These are phyloP conservation scores for Dillenia turbinata DNA, from an alignment of 164 flowering plant species.

Conservation along the genomic window DNA sequence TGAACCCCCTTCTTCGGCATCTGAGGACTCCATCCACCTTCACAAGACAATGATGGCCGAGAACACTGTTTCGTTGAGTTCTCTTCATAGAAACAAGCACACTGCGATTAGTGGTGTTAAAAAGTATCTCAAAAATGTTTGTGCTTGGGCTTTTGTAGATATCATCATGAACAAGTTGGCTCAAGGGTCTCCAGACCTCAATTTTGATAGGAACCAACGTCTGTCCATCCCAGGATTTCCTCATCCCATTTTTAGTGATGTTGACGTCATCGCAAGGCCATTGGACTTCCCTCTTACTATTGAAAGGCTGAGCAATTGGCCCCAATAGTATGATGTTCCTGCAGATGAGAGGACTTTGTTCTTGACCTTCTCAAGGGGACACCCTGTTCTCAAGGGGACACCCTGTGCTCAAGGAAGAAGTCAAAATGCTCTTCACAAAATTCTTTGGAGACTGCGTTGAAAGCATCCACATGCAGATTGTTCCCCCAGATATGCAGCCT, in stretches of 20 bases:
- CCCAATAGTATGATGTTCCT: background rate
- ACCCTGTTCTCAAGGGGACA: too few species aligned
- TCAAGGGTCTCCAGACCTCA: background rate
- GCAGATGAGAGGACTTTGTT: slow-evolving; percentile 36
- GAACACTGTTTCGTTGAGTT: slow-evolving; percentile 10
- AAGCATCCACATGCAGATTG: slow-evolving; percentile 16
- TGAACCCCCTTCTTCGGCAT: background rate
- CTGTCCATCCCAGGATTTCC: slow-evolving; percentile 27
- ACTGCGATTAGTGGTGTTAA: slow-evolving; percentile 19
- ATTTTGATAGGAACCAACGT: background rate
- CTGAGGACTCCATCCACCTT: slow-evolving; percentile 10
- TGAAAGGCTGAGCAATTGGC: slow-evolving; percentile 19
- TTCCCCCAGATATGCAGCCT: slow-evolving; percentile 11
- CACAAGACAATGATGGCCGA: slow-evolving; percentile 2
- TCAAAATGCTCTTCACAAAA: slow-evolving; percentile 17
- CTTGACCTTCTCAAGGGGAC: slow-evolving; percentile 37
- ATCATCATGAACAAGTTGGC: slow-evolving; percentile 3
- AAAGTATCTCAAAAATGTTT: slow-evolving; percentile 17
- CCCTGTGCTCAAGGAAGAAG: slow-evolving; percentile 23
- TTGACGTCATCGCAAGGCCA: slow-evolving; percentile 3
- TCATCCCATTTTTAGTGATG: slow-evolving; percentile 23
- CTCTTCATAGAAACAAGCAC: slow-evolving; percentile 13
- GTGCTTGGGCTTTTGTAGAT: slow-evolving; percentile 26
- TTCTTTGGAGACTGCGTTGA: slow-evolving; percentile 23
- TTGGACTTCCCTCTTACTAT: background rate